A percentile compares a stretch with the other conserved stretches of the same genome.
Evolutionary conservation across 1,284 basidiomycete genomes (phyloP).

Genomic region (Rhodofomes roseus): DNA sequence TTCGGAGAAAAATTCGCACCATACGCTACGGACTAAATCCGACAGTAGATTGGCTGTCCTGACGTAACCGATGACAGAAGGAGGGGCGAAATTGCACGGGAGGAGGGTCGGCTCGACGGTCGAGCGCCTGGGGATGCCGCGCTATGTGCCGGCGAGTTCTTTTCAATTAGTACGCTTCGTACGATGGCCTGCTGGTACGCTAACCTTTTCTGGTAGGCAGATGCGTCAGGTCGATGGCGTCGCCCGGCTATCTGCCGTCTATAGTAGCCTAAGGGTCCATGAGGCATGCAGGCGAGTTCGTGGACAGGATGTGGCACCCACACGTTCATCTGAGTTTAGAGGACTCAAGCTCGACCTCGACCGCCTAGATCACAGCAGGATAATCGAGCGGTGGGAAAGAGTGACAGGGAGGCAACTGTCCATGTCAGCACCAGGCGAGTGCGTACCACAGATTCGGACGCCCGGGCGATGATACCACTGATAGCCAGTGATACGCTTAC

Average conservation of each 20-base stretch:
- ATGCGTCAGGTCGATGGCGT: background rate
- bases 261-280: background rate
- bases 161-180: background rate
- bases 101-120: background rate
- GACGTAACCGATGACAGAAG: no score
- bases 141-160: background rate
- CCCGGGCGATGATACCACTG: background rate
- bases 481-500: background rate
- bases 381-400: background rate
- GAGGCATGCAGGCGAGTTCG: background rate
- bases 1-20: no score
- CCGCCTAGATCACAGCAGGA: background rate
- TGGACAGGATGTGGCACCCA: background rate
- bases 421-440: background rate
- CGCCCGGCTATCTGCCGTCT: background rate
- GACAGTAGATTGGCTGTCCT: no score
- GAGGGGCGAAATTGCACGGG: background rate
- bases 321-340: no score
- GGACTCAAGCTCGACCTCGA: no score
- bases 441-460: background rate
- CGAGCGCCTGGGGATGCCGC: background rate
- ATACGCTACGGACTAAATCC: no score
- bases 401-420: background rate
- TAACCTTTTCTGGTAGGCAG: background rate
- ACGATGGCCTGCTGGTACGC: background rate